Base-by-base conservation (phyloP, 495 filamentous ascomycete species). In the Aspergillus biplanus region DNA sequence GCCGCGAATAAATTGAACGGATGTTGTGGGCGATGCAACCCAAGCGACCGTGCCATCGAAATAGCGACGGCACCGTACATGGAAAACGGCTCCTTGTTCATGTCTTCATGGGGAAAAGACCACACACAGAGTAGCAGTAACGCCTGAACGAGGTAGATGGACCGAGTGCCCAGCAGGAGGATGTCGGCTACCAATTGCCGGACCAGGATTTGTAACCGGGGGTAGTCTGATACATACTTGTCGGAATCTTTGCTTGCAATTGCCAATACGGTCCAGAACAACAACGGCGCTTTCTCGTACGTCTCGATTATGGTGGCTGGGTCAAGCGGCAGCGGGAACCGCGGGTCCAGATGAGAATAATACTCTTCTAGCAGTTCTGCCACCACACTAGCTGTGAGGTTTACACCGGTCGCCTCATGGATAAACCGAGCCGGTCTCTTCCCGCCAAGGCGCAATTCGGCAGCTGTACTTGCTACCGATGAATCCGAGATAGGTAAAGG, bases 201-300 rank as follows among this genome's bases (percentile, higher is more conserved):
- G 1, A 35, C 27, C 5, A 55, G 52, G 7, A 55, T 55, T 6
- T 55, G 52, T n/a, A 55, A 35, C 32, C 52, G 52, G 1, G 31
- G 5, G 52, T 55, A 34, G 52, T 34, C 52, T 1, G 52, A 15
- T 15, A 33, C 52, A 55, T 55, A 35, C 33, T 55, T 37, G 1
- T 55, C 52, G 12, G 52, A 55, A 31, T 55, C 52, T 35, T 55
- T 55, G 52, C 31, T 55, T 35, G 52, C 52, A 55, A 55, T 33
- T 1, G 52, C 33, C 33, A 55, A 37, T 7, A 55, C 52, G 31
- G 31, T 37, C 52, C 52, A 55, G 52, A 55, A 55, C 33, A 55
- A 55, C 16, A 55, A 16, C 1, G 52, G 52, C 18, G 27, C 52
- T 37, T 55, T 55, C 32, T 55, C 52, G 52, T 55, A 55, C 5